Evolutionary conservation across 2,329 filamentous ascomycete species (phyloP).

Genomic region (Trichoderma sp.): DNA sequence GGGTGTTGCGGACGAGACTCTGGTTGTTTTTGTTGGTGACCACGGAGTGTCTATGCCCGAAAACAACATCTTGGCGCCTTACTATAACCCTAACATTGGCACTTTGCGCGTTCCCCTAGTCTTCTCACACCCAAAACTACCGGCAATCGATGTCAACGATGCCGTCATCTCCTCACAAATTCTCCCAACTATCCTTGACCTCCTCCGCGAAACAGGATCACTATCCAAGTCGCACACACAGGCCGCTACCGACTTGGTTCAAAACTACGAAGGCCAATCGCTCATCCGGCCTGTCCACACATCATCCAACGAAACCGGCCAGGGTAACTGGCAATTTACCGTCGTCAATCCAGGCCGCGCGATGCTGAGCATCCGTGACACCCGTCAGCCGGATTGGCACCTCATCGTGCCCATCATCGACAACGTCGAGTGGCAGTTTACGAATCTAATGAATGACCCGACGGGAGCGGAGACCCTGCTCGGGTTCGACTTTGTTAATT

Average conservation of each 20-base stretch:
- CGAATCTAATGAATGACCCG: constrained; percentile 32
- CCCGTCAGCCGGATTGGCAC: constrained; percentile 32
- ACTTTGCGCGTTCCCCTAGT: constrained; percentile 37
- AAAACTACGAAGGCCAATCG: constrained; percentile 40
- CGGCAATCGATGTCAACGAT: constrained; percentile 34
- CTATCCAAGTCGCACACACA: constrained; percentile 31
- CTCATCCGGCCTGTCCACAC: constrained; percentile 35
- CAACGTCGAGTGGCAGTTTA: constrained; percentile 36
- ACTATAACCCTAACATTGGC: constrained; percentile 38
- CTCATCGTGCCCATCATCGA: constrained; percentile 37
- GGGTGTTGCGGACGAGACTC: constrained; percentile 37
- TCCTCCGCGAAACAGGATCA: constrained; percentile 37
- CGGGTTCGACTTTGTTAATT: constrained; percentile 24
- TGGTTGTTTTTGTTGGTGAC: constrained; percentile 37
- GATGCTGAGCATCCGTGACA: constrained; percentile 37
- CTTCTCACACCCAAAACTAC: constrained; percentile 37
- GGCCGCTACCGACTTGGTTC: constrained; percentile 32
- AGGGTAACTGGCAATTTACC: constrained; percentile 38
- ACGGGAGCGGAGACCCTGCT: constrained; percentile 27
- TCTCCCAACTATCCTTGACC: constrained; percentile 38
- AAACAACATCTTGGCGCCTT: constrained; percentile 34
- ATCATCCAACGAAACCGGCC: constrained; percentile 23
- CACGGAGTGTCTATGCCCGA: constrained; percentile 38
- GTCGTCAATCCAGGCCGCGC: constrained; percentile 38
- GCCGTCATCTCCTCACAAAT: constrained; percentile 38